Evolutionary conservation across 345 rosid genomes (phyloP), one percentile per base, ranked within the genome.

Genomic region (Camelina sativa): DNA sequence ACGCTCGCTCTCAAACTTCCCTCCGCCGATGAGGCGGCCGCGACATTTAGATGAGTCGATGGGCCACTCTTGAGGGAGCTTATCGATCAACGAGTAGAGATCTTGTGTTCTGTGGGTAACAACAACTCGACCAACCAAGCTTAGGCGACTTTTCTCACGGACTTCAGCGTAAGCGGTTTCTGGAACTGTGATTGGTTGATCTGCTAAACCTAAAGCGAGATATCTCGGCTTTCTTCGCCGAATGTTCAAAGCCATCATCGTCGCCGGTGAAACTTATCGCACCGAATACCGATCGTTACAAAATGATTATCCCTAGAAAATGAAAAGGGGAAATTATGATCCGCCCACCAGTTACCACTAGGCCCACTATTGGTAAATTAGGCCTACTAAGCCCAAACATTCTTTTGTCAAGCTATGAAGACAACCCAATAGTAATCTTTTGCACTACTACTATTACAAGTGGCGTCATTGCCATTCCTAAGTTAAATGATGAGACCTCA

Each of bases 41-140:
- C 8, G 63, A 4, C 15, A 25, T 25, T 35, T 15, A 16, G 41
- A 68, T 1, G 0, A 25, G 23, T 6, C 40, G 23, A 41, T 23
- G 25, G 25, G 28, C 73, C 73, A 68, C 1, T 55, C 28, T 0
- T 0, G 1, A 28, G 53, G 53, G 53, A 68, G 28, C 3, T 0
- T 40, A 1, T 4, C 6, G 53, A 68, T 41, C 25, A 68, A 1
- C 0, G 41, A 2, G 53, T 54, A 25, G 53, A 68, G 73, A 55
- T 55, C 73, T 41, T 25, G 52, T 11, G n/a, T 55, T 41, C 30
- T 55, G 3, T 63, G 63, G 63, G 53, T 25, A 25, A 25, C 0
- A 2, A 68, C 53, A 41, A 68, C 5, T 5, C 73, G 63, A 41
- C 73, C 63, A 16, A 68, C 17, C 38, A 68, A 40, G 17, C 53